Evolutionary conservation across 306 rosid genomes (phyloP).

Genomic region (Cucurbita ficifolia): DNA sequence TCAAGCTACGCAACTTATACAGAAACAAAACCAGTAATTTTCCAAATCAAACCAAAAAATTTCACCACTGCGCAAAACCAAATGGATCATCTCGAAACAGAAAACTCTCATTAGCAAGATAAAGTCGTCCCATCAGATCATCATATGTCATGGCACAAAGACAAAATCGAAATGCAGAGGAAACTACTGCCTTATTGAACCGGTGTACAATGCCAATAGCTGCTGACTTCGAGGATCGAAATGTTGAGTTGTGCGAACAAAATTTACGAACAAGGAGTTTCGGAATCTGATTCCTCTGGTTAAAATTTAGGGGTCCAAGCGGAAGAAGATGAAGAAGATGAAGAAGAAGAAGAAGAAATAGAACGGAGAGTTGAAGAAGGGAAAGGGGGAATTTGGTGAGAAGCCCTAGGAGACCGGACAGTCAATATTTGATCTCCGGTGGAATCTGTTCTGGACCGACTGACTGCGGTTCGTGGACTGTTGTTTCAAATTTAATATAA

Average conservation of each 20-base stretch:
- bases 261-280: background rate
- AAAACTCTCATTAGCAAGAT: background rate
- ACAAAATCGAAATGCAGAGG: background rate
- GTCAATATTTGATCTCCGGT: background rate
- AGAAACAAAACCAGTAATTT: background rate
- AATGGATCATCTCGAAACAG: background rate
- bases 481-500: background rate
- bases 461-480: background rate
- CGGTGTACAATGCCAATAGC: background rate
- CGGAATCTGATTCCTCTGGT: background rate
- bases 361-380: background rate
- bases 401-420: conserved; percentile 3
- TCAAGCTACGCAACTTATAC: background rate
- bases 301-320: background rate
- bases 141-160: background rate
- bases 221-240: background rate
- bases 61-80: background rate
- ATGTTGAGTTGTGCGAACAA: background rate
- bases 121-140: background rate
- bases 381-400: background rate
- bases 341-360: background rate
- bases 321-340: background rate
- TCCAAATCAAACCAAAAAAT: background rate
- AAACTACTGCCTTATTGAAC: background rate
- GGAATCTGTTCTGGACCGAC: too few species aligned